Conservation (phyloP, 345 rosid genomes). For the Odontarrhena argentea region DNA sequence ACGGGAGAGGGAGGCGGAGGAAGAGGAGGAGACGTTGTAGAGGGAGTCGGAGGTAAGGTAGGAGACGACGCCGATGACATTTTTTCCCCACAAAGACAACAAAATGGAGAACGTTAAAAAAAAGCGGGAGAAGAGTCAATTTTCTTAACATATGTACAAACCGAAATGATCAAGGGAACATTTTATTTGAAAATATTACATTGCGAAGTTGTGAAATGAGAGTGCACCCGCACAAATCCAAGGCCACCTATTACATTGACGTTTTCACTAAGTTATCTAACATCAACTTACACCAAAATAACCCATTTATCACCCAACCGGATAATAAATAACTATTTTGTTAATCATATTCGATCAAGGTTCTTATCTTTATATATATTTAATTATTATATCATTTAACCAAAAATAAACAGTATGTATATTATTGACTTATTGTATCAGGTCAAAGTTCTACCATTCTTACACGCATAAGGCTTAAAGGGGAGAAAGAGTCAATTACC, state of each 20-base stretch:
- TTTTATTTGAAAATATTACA: not conserved
- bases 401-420: too few species aligned
- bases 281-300: slow-evolving; percentile 23
- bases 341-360: not conserved
- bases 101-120: not conserved
- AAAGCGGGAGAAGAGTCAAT: not conserved
- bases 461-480: not conserved
- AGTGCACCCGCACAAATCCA: slow-evolving; percentile 7
- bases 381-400: too few species aligned
- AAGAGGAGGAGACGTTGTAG: slow-evolving; percentile 38
- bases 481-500: not conserved
- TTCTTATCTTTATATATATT: not conserved
- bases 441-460: not conserved
- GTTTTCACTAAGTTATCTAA: not conserved
- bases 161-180: not conserved
- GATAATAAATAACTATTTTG: not conserved
- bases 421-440: not conserved
- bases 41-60: slow-evolving; percentile 27
- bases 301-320: not conserved
- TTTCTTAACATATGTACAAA: not conserved
- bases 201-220: not conserved
- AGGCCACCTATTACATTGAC: slow-evolving; percentile 16
- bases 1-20: slow-evolving; percentile 16
- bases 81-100: not conserved
- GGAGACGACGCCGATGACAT: slow-evolving; percentile 59